phyloP scores from a whole-genome alignment of 345 rosid species.

The Rhodamnia rubescens region DNA sequence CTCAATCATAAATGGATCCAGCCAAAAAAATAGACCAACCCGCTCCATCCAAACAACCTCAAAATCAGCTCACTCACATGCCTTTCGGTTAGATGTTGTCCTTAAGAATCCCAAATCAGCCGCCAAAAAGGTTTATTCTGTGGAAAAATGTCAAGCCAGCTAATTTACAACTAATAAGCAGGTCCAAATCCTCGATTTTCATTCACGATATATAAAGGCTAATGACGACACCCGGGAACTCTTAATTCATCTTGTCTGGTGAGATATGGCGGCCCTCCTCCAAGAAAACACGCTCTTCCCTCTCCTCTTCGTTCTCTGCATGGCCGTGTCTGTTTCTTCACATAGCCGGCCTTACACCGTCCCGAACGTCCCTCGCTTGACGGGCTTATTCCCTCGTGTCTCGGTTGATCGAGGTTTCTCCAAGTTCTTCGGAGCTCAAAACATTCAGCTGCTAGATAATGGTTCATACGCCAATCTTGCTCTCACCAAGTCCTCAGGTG shows the following conservation, averaged over 20 bases:
- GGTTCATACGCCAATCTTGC: constrained; percentile 55
- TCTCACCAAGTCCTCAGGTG: constrained; percentile 69
- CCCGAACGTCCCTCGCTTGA: constrained; percentile 49
- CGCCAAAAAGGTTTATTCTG: neutral
- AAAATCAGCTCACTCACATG: neutral
- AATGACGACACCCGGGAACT: neutral
- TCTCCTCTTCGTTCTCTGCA: constrained; percentile 24
- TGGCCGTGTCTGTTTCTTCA: constrained; percentile 33
- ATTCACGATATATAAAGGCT: neutral
- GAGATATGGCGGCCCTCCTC: constrained; percentile 29
- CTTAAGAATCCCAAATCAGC: neutral
- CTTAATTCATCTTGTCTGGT: neutral
- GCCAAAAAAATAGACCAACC: neutral
- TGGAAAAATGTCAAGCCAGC: neutral
- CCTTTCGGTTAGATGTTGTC: neutral
- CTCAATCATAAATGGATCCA: neutral
- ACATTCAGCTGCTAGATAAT: constrained; percentile 38
- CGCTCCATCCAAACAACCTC: neutral
- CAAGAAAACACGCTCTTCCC: neutral
- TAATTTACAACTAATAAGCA: neutral
- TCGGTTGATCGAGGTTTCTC: constrained; percentile 33
- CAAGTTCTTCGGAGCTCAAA: constrained; percentile 39
- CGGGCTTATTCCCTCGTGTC: constrained; percentile 47
- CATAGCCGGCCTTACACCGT: constrained; percentile 40
- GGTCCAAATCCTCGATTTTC: neutral